Evolutionary conservation across 129 eudicot genomes (phyloP).

Genomic region (Sambucus nigra): DNA sequence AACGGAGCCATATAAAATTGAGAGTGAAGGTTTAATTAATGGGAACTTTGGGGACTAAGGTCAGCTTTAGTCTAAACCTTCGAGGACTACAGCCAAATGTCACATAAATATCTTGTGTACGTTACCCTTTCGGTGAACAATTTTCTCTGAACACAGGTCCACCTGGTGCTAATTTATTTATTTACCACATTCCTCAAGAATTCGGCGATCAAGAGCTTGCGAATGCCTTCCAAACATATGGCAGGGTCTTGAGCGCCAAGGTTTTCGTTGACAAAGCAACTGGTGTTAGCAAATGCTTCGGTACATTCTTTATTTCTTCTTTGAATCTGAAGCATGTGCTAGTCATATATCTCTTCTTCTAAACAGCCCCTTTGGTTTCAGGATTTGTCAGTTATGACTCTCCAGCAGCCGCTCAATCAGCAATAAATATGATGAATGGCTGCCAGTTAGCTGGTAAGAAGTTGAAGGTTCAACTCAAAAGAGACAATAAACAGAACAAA

Average conservation of each 20-base stretch:
- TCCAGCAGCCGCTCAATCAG: constrained; percentile 76
- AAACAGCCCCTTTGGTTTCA: constrained; percentile 22
- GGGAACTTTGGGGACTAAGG: no score
- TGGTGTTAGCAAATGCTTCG: constrained; percentile 92
- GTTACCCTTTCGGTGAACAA: neutral
- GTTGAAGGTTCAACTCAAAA: constrained; percentile 95
- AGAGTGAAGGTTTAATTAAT: no score
- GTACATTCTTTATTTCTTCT: constrained; percentile 24
- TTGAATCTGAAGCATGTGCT: neutral
- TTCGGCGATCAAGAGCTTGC: constrained; percentile 90
- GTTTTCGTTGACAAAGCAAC: constrained; percentile 88
- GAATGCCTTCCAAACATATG: constrained; percentile 63
- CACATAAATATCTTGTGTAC: no score
- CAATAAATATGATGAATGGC: constrained; percentile 85
- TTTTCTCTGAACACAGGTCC: constrained; percentile 60
- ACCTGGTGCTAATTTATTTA: constrained; percentile 88
- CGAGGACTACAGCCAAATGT: no score
- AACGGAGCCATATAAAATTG: no score
- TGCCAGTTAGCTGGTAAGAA: constrained; percentile 88
- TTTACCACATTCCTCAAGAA: constrained; percentile 96
- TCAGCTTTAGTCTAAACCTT: no score
- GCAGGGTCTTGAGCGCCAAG: constrained; percentile 86
- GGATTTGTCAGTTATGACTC: constrained; percentile 96
- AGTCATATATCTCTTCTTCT: constrained; percentile 6
- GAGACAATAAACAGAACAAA: constrained; percentile 81